Base-by-base conservation (phyloP, 306 rosid species). In the Sesbania bispinosa region DNA sequence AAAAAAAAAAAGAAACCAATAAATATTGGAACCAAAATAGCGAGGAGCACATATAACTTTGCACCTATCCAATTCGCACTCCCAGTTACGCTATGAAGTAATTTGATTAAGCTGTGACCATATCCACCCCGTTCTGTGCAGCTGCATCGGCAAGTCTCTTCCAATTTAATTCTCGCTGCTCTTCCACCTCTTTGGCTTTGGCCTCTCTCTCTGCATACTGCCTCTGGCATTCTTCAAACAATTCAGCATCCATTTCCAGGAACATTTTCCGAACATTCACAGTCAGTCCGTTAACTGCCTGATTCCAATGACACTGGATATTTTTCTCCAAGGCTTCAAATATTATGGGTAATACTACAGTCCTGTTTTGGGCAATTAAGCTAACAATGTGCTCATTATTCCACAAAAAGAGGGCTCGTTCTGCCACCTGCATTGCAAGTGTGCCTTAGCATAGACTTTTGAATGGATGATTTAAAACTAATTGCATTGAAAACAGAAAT, bases 371-470 rank as follows among this genome's bases (percentile, higher is more conserved):
- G 38, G 96, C 99, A 45, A 94, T 94, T 81, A 94, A 81, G 82
- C 95, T 79, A 77, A 94, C 97, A 32, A 94, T 80, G 61, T 91
- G 99, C 72, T 94, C 99, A 55, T 94, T 94, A 57, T 94, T 94
- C 99, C 99, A 94, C 69, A 91, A 85, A 79, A 89, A 91, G 43
- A 91, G 96, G 57, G 97, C 87, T 35, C 99, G 83, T 79, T 94
- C 99, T 30, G 99, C 92, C 81, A 94, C 99, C 99, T 94, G 91
- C 85, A 89, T 50, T 21, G 10, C 39, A 69, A 74, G 47, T 24
- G 21, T 53, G 27, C 30, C 41, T 79, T 57, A 81, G 82, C 74
- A 39, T 67, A 70, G 65, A 66, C 27, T n/a, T 51, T 59, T 33
- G 14, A 41, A 55, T 36, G 41, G 45, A 19, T 23, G 7, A 57